A percentile compares a stretch with the other conserved stretches of the same genome.
phyloP scores from a whole-genome alignment of 1,284 basidiomycete species.

The Neonothopanus nambi region DNA sequence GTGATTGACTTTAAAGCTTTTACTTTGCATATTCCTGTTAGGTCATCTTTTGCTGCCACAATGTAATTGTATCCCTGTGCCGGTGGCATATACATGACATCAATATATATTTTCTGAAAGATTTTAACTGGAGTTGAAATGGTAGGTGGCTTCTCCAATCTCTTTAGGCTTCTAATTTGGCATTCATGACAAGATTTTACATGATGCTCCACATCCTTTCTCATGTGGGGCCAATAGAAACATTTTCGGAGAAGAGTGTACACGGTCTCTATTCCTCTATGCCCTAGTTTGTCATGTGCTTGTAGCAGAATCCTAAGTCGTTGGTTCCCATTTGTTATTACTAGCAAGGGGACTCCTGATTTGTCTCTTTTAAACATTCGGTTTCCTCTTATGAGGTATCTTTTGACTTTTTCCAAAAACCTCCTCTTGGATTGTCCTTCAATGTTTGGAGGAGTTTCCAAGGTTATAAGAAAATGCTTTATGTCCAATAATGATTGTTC shows the following conservation, averaged over 20 bases:
- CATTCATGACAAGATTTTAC: conserved; percentile 38
- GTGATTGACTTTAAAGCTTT: conserved; percentile 25
- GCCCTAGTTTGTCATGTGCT: conserved; percentile 18
- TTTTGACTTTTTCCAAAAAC: conserved; percentile 4
- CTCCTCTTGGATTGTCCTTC: conserved; percentile 8
- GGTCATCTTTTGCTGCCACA: conserved; percentile 27
- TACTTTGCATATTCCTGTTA: conserved; percentile 31
- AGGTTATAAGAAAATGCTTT: neutral
- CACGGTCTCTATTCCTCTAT: conserved; percentile 8
- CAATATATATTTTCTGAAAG: conserved; percentile 33
- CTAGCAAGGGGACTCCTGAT: neutral
- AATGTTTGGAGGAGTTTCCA: neutral
- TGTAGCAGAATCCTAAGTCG: conserved; percentile 16
- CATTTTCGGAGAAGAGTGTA: neutral
- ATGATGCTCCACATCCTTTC: conserved; percentile 31
- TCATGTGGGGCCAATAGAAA: conserved; percentile 16
- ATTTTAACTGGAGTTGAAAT: conserved; percentile 30
- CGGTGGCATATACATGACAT: conserved; percentile 27
- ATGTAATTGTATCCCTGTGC: conserved; percentile 20
- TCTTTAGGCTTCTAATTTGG: conserved; percentile 27
- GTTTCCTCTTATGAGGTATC: neutral
- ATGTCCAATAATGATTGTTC: neutral
- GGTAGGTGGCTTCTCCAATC: conserved; percentile 32
- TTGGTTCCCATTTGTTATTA: neutral
- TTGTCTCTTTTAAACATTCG: neutral